These are phyloP conservation scores for Macrophomina phaseolina DNA, from an alignment of 2,329 filamentous ascomycete species.

Conservation along the genomic window DNA sequence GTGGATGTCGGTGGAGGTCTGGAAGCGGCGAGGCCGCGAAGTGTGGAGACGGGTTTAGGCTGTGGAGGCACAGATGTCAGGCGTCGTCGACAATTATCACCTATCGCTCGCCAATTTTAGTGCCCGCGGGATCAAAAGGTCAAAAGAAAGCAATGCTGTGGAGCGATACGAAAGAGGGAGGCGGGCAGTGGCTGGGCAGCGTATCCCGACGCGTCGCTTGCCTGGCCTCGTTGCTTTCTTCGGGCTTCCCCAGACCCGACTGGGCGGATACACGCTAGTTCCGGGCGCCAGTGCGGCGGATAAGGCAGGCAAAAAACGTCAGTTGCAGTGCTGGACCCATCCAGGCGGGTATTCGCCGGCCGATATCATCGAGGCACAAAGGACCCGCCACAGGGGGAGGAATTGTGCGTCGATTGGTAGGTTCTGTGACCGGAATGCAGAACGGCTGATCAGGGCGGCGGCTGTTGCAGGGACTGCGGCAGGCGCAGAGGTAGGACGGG, in stretches of 20 bases:
- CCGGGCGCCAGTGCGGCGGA: constrained; percentile 23
- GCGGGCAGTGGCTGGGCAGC: neutral
- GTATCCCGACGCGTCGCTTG: neutral
- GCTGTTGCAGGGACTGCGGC: neutral
- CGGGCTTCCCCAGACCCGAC: constrained; percentile 23
- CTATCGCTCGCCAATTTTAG: constrained; percentile 1
- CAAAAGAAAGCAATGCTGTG: neutral
- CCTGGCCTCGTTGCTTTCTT: neutral
- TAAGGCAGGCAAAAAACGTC: constrained; percentile 16
- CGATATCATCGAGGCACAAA: neutral
- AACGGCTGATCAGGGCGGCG: neutral
- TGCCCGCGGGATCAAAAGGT: neutral
- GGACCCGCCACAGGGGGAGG: neutral
- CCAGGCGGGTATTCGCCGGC: neutral
- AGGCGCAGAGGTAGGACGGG: neutral
- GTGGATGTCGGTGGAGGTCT: constrained; percentile 2
- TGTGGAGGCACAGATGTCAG: neutral
- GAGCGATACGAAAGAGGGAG: constrained; percentile 11
- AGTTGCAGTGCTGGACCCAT: constrained; percentile 1
- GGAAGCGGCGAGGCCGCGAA: neutral
- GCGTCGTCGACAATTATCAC: neutral
- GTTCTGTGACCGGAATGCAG: neutral
- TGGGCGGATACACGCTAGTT: neutral
- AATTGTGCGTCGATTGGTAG: neutral
- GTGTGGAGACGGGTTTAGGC: neutral